Conservation (phyloP, 441 rosid species). For the Bruguiera hainesii region DNA sequence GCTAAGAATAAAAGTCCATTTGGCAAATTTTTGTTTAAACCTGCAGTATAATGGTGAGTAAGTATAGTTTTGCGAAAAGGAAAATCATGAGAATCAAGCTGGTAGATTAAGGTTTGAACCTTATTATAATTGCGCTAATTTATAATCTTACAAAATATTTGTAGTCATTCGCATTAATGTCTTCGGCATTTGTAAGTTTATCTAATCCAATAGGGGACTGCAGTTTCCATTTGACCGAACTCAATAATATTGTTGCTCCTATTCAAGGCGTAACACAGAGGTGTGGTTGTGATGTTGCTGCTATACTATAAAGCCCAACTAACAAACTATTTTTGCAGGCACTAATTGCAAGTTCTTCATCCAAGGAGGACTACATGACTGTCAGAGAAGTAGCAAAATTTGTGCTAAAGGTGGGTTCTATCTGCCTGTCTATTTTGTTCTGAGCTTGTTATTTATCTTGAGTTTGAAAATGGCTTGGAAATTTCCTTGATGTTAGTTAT, state of each 20-base stretch:
- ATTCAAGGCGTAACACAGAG: not conserved
- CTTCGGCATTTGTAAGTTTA: not conserved
- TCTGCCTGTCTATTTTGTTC: slow-evolving; percentile 9
- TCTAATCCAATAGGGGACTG: not conserved
- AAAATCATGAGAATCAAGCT: too few relatives aligned
- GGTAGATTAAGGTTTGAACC: not conserved
- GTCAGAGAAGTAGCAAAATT: slow-evolving; percentile 68
- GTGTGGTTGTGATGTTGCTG: not conserved
- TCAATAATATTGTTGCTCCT: not conserved
- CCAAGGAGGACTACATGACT: slow-evolving; percentile 61
- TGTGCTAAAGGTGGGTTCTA: slow-evolving; percentile 60
- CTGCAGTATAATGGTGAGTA: not conserved
- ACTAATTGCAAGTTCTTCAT: slow-evolving; percentile 73
- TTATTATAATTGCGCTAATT: not conserved
- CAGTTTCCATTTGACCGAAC: not conserved
- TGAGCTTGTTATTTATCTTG: slow-evolving; percentile 11
- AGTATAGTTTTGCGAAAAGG: not conserved
- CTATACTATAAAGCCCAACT: slow-evolving; percentile 13
- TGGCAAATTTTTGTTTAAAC: not conserved
- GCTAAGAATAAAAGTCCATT: not conserved
- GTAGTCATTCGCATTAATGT: not conserved
- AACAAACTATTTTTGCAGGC: slow-evolving; percentile 43
- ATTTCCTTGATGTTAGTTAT: too few relatives aligned
- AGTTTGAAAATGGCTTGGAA: too few relatives aligned
- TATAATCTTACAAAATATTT: not conserved